Evolutionary conservation across 257 asterid genomes (phyloP).

Genomic region (Solanum chiquidenum): DNA sequence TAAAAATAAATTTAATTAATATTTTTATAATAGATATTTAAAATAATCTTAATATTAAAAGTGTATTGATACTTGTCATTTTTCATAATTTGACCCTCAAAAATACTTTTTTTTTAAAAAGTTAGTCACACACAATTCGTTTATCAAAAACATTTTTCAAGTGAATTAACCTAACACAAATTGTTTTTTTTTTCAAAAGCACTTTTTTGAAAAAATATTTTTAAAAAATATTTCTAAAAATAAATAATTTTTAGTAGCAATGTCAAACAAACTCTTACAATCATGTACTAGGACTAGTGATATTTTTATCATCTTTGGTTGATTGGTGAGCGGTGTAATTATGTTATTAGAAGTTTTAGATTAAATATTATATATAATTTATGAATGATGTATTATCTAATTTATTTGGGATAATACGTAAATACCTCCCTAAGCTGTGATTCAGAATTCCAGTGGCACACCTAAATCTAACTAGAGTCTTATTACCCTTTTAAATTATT

Average conservation of each 20-base stretch:
- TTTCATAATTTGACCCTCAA: not conserved
- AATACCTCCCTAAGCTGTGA: too few relatives aligned
- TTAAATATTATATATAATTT: too few relatives aligned
- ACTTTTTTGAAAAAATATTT: not conserved
- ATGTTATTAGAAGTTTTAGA: not conserved
- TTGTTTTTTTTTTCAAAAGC: too few relatives aligned
- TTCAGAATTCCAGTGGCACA: fast-evolving
- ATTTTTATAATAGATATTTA: too few relatives aligned
- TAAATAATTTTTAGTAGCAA: not conserved
- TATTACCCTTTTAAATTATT: too few relatives aligned
- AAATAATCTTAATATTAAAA: too few relatives aligned
- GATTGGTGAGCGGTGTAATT: not conserved
- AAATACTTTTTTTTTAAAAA: too few relatives aligned
- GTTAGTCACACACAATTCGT: not conserved
- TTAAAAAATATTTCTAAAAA: too few relatives aligned
- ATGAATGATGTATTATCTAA: not conserved
- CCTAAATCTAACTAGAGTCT: not conserved
- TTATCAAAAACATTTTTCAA: too few relatives aligned
- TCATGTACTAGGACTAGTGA: not conserved
- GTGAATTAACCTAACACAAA: not conserved
- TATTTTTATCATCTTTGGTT: not conserved
- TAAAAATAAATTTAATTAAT: too few relatives aligned
- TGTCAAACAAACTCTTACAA: not conserved
- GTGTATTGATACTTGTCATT: not conserved
- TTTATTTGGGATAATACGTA: too few relatives aligned